phyloP scores from a whole-genome alignment of 257 asterid genomes.

The Gynochthodes officinalis region DNA sequence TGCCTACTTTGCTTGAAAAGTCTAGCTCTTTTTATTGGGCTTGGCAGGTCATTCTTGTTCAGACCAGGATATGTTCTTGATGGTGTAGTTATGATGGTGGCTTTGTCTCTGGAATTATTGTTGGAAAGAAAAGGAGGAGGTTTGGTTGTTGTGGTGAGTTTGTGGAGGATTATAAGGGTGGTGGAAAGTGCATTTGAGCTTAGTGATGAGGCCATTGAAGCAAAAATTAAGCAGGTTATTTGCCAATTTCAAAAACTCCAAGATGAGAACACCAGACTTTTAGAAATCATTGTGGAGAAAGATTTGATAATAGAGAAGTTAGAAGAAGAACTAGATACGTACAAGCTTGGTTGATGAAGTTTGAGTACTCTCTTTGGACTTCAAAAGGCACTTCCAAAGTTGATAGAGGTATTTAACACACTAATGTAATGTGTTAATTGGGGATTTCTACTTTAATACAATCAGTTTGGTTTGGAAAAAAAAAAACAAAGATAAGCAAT shows the following conservation, averaged over 20 bases:
- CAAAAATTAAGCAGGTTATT: conserved; percentile 21
- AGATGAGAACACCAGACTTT: conserved; percentile 27
- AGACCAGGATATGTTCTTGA: conserved; percentile 30
- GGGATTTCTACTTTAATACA: too few relatives aligned
- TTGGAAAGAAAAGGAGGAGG: conserved; percentile 31
- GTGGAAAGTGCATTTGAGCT: conserved; percentile 37
- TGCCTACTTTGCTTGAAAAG: conserved; percentile 17
- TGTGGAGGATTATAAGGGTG: conserved; percentile 37
- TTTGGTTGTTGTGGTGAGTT: conserved; percentile 29
- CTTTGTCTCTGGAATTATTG: conserved; percentile 25
- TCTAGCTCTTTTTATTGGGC: conserved; percentile 20
- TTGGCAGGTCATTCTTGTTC: conserved; percentile 16
- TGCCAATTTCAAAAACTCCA: conserved; percentile 25
- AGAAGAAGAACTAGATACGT: conserved; percentile 13
- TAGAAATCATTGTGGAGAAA: conserved; percentile 25
- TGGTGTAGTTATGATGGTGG: conserved; percentile 27
- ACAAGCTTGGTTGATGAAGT: background rate
- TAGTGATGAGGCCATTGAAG: conserved; percentile 35
- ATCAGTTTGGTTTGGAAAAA: too few relatives aligned
- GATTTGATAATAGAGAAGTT: conserved; percentile 22
- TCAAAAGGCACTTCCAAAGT: too few relatives aligned
- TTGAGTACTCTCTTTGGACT: too few relatives aligned
- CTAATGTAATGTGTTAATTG: too few relatives aligned
- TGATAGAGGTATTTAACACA: too few relatives aligned
- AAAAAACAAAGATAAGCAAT: too few relatives aligned